phyloP scores from a whole-genome alignment of 2,329 filamentous ascomycete species.

The Raffaelea ambrosiae region DNA sequence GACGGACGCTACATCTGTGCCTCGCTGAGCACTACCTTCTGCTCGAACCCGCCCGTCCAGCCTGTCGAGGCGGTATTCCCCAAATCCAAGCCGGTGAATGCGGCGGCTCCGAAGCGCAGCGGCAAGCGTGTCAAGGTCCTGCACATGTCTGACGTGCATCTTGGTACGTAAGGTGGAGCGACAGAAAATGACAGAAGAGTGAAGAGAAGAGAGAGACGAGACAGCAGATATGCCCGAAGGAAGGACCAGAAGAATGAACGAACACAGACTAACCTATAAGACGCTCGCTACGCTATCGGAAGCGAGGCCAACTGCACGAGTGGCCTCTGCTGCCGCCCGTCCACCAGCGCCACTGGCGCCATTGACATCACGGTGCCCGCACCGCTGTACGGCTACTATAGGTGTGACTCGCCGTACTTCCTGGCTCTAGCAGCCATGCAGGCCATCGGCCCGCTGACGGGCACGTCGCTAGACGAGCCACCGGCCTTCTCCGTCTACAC shows the following conservation, averaged over 20 bases:
- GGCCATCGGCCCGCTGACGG: constrained; percentile 46
- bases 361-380: constrained; percentile 37
- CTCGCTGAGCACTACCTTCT: constrained; percentile 36
- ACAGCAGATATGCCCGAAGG: not conserved
- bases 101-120: constrained; percentile 33
- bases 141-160: constrained; percentile 52
- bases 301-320: constrained; percentile 47
- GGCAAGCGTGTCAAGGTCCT: constrained; percentile 47
- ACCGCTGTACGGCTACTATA: constrained; percentile 44
- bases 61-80: constrained; percentile 41
- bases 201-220: not conserved
- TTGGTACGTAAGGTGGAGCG: constrained; percentile 20
- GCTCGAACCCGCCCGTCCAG: constrained; percentile 33
- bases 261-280: constrained; percentile 14
- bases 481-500: constrained; percentile 52
- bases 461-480: constrained; percentile 35
- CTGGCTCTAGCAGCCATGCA: constrained; percentile 46
- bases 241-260: not conserved
- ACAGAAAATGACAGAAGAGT: not conserved
- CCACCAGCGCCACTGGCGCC: constrained; percentile 21
- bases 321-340: constrained; percentile 49
- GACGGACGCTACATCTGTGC: constrained; percentile 52
- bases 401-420: constrained; percentile 51
- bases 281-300: constrained; percentile 44
- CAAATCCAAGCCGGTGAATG: constrained; percentile 42